Percentiles rank a stretch among this genome's conserved stretches.
These are phyloP conservation scores for Ramalina intermedia DNA, from an alignment of 495 filamentous ascomycete genomes.

Conservation along the genomic window DNA sequence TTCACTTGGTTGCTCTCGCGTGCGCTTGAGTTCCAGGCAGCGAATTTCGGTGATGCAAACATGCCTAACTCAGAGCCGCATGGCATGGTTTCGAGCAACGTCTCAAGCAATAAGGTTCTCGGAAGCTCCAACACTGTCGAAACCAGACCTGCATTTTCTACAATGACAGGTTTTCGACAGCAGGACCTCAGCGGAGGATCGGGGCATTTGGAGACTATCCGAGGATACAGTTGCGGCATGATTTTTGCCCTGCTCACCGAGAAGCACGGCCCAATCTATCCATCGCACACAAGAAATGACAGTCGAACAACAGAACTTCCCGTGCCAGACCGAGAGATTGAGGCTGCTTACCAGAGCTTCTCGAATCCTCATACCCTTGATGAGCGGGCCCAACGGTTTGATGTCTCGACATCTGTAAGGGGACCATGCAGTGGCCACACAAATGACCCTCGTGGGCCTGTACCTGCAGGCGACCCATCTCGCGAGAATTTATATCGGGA, in stretches of 20 bases:
- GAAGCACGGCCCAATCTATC: conserved; percentile 8
- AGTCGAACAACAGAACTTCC: neutral
- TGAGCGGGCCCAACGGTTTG: conserved; percentile 8
- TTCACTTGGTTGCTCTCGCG: too few species aligned
- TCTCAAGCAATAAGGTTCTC: too few species aligned
- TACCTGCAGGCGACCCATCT: conserved; percentile 11
- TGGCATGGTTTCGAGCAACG: too few species aligned
- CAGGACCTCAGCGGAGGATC: neutral
- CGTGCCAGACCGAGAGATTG: too few species aligned
- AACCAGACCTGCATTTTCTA: neutral
- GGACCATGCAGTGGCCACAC: conserved; percentile 8
- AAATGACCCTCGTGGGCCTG: conserved; percentile 8
- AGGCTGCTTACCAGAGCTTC: conserved; percentile 5
- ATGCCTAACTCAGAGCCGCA: too few species aligned
- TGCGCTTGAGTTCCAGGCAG: too few species aligned
- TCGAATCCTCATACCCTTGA: conserved; percentile 11
- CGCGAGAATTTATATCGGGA: neutral
- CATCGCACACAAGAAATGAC: neutral
- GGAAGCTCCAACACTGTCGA: too few species aligned
- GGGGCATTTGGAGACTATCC: conserved; percentile 4
- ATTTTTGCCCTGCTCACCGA: conserved; percentile 11
- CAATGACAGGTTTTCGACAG: neutral
- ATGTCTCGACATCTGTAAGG: conserved; percentile 1
- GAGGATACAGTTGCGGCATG: conserved; percentile 11
- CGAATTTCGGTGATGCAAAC: too few species aligned